Conservation (phyloP, 441 rosid species). For the Populus hybrid region DNA sequence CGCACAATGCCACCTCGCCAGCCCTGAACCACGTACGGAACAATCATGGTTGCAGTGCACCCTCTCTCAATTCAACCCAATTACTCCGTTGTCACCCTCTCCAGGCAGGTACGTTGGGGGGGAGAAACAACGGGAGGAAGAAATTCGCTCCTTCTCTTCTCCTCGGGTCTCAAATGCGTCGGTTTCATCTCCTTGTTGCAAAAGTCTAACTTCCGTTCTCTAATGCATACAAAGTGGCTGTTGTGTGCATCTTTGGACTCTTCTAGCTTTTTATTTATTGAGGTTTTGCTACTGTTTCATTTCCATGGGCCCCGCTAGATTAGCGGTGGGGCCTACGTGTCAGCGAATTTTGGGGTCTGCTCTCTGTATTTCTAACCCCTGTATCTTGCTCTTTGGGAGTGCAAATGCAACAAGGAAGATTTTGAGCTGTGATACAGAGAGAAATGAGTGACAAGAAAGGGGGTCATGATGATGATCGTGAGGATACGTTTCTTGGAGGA, state of each 20-base stretch:
- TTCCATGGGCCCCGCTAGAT: slow-evolving; percentile 4
- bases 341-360: background rate
- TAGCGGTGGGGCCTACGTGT: background rate
- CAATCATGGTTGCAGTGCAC: background rate
- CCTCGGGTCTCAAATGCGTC: background rate
- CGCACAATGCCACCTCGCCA: background rate
- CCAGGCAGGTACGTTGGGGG: background rate
- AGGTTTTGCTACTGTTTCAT: background rate
- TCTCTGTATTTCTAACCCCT: background rate
- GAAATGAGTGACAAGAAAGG: background rate
- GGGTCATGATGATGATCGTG: background rate
- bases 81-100: background rate
- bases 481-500: background rate
- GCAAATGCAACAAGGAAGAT: background rate
- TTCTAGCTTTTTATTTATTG: slow-evolving; percentile 5
- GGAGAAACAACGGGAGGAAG: too few relatives aligned
- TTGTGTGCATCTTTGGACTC: slow-evolving; percentile 18
- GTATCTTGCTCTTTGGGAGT: background rate
- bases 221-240: slow-evolving; percentile 20
- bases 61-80: background rate
- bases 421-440: background rate
- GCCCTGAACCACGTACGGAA: background rate
- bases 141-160: background rate
- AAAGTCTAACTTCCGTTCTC: slow-evolving; percentile 10
- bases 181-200: slow-evolving; percentile 19